Evolutionary conservation across 176 grass and related monocot species (phyloP), one percentile per base, ranked within the genome.

Genomic region (Phyllostachys edulis): DNA sequence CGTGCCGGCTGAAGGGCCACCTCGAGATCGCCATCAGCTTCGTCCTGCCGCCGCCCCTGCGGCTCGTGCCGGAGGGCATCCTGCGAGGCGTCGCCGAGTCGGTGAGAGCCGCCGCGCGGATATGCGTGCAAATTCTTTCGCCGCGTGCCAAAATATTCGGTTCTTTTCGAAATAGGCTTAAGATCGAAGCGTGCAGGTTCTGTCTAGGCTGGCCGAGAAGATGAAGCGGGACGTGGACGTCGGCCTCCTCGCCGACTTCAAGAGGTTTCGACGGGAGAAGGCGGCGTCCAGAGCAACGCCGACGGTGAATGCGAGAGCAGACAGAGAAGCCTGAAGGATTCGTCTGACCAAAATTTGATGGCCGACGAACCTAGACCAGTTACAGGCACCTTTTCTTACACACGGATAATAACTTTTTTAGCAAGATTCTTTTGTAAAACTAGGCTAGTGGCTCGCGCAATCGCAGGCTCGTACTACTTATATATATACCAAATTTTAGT

Each of bases 161-260:
- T 44, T 71, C 4, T 60, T 85, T 69, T 21, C 12, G 26, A 12
- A 17, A 7, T 14, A n/a, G 23, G n/a, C 72, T 76, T 52, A 24
- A 77, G 14, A 67, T 9, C 27, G 78, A 64, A 26, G 11, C 5
- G 34, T 82, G 75, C 89, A 94, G 92, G 90, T 94, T 34, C 76
- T 94, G 71, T 69, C 62, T 52, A 85, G 72, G 18, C 71, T 94
- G 38, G 92, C 90, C 10, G 90, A 88, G 81, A 94, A 81, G 81
- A 92, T 92, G 92, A 94, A 92, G 76, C 78, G 73, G 69, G 92
- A 94, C 60, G 92, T 94, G 4, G 78, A 94, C 85, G 85, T 92
- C 69, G 46, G 87, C 46, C 72, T 92, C 79, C n/a, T 90, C 82
- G 76, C 90, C 34, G 92, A 94, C 83, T 94, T 92, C 84, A 71